phyloP scores from a whole-genome alignment of 2,329 filamentous ascomycete genomes.

The Xylariaceae sp. region DNA sequence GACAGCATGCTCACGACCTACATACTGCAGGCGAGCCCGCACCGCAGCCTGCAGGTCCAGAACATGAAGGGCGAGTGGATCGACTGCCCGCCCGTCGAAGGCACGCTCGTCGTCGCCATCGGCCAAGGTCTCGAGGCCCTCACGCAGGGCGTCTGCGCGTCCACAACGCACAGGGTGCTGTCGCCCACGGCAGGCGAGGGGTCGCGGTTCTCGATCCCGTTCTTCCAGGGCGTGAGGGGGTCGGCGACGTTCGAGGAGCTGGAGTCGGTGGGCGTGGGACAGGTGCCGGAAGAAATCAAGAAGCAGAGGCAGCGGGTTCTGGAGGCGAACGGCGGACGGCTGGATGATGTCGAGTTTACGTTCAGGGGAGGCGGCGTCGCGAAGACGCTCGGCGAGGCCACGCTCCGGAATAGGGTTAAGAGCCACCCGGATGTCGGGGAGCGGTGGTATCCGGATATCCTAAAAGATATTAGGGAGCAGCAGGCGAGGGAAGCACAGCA shows the following conservation, averaged over 20 bases:
- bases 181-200: constrained; percentile 70
- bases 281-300: constrained; percentile 63
- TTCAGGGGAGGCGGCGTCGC: constrained; percentile 71
- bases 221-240: constrained; percentile 84
- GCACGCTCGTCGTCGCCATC: constrained; percentile 84
- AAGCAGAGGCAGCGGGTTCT: constrained; percentile 63
- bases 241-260: constrained; percentile 81
- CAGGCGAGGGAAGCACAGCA: constrained; percentile 48
- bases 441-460: constrained; percentile 72
- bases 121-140: constrained; percentile 86
- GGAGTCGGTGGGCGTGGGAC: constrained; percentile 59
- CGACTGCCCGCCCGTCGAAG: constrained; percentile 74
- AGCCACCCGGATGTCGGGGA: constrained; percentile 86
- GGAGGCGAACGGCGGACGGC: constrained; percentile 53
- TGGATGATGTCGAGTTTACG: constrained; percentile 85
- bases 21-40: constrained; percentile 76
- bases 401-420: constrained; percentile 81
- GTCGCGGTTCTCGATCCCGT: constrained; percentile 77
- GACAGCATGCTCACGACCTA: constrained; percentile 84
- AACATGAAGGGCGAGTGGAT: constrained; percentile 80
- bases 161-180: constrained; percentile 83
- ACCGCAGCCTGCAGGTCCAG: constrained; percentile 79
- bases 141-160: constrained; percentile 79
- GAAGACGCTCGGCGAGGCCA: constrained; percentile 77
- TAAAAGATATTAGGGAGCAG: constrained; percentile 60